phyloP scores from a whole-genome alignment of 2,329 filamentous ascomycete species.

The Tolypocladium inflatum region DNA sequence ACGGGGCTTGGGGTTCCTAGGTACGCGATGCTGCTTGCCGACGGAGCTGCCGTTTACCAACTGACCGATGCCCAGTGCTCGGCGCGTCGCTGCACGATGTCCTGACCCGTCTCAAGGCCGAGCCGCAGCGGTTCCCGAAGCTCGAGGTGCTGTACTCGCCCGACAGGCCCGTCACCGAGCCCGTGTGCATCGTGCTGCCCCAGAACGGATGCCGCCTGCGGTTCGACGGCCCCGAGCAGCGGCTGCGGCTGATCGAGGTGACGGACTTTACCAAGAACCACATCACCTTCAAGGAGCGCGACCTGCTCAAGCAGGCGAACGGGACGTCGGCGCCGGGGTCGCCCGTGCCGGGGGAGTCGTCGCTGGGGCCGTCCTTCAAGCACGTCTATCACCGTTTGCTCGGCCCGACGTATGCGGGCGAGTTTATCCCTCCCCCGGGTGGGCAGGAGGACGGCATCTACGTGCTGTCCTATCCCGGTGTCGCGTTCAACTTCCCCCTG shows the following conservation, averaged over 20 bases:
- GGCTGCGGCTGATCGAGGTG: conserved; percentile 83
- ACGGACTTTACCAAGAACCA: conserved; percentile 79
- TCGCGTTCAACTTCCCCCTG: conserved; percentile 86
- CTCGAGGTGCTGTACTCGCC: conserved; percentile 76
- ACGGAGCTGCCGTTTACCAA: background rate
- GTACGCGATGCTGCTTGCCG: conserved; percentile 14
- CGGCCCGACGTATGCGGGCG: conserved; percentile 86
- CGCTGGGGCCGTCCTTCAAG: conserved; percentile 63
- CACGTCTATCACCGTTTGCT: conserved; percentile 93
- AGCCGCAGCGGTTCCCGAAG: conserved; percentile 72
- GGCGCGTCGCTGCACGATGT: conserved; percentile 88
- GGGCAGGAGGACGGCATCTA: conserved; percentile 61
- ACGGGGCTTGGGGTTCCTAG: conserved; percentile 53
- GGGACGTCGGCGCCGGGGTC: conserved; percentile 23
- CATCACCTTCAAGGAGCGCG: conserved; percentile 70
- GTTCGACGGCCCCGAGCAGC: conserved; percentile 90
- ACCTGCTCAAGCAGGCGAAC: conserved; percentile 59
- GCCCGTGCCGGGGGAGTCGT: conserved; percentile 20
- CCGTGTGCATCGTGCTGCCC: conserved; percentile 67
- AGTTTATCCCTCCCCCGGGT: conserved; percentile 64
- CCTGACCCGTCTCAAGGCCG: conserved; percentile 77
- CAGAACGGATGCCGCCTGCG: conserved; percentile 81
- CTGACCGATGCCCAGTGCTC: conserved; percentile 75
- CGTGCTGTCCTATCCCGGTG: conserved; percentile 85
- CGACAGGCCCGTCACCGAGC: conserved; percentile 62